Evolutionary conservation across 2,329 filamentous ascomycete species (phyloP), one percentile per base, ranked within the genome.

Genomic region (Pseudogymnoascus sp.): DNA sequence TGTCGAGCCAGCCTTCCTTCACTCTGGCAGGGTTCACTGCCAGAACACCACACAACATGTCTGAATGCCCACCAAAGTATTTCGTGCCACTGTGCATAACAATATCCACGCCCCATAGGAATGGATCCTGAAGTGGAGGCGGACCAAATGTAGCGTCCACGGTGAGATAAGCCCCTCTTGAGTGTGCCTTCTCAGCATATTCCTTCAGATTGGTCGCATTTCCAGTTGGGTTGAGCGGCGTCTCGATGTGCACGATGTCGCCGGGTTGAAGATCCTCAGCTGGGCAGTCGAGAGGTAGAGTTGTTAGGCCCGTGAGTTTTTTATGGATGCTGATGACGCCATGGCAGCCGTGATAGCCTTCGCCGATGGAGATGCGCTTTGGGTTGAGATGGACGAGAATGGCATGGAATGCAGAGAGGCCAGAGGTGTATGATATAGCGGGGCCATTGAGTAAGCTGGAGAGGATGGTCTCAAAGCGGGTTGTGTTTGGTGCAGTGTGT

Each of bases 81-180:
- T 98, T 99, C 16, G 93, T 96, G 3, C 92, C 95, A 61, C 84
- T 89, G 77, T 99, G 95, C 90, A 98, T 89, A 35, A 96, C 84
- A 0, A 93, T 76, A 75, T 98, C 93, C 28, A 89, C 91, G 56
- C 91, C 93, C 74, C 84, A 88, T 28, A 75, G 72, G 70, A 98
- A 95, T 0, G 95, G 93, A 70, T 97, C 90, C 73, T 91, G 89
- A 64, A 99, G 79, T 28, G 91, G 90, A 33, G 95, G 95, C 41
- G 95, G 95, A 2, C 87, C 95, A 76, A 99, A 97, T 0, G 95
- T 99, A 2, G 90, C 87, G 75, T 99, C 95, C 1, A 98, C 89
- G 11, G 88, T 89, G 59, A 98, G 79, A 63, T 84, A 84, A 7
- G 91, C 92, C 6, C 93, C 92, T 5, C 83, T 78, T 4, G 78